phyloP scores from a whole-genome alignment of 805 yeast genomes.

The Yarrowia osloensis region DNA sequence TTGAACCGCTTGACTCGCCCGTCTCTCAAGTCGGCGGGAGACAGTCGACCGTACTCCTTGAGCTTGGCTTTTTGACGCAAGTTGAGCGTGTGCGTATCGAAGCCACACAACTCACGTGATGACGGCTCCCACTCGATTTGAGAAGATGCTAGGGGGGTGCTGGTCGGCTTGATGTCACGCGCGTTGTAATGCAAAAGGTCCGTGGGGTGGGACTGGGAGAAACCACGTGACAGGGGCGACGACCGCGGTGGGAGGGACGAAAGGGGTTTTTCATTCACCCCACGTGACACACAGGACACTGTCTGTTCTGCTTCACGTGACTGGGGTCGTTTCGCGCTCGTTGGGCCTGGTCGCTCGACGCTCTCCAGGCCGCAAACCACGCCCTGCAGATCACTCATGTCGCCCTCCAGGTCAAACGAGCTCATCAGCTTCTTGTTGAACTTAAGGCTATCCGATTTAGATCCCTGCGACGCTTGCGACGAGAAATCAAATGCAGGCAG shows the following conservation, averaged over 20 bases:
- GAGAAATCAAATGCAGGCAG: neutral
- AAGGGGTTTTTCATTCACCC: neutral
- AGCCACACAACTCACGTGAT: constrained; percentile 6
- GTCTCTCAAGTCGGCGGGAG: neutral
- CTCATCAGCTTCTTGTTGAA: neutral
- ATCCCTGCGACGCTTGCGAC: neutral
- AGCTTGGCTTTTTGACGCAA: constrained; percentile 10
- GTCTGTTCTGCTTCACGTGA: neutral
- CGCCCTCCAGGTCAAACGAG: neutral
- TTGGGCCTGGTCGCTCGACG: neutral
- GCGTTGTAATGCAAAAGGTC: neutral
- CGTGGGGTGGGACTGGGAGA: neutral
- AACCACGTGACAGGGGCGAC: neutral
- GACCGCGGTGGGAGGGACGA: neutral
- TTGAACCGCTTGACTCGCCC: neutral
- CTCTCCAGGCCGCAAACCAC: neutral
- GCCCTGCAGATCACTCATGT: neutral
- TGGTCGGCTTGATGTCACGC: neutral
- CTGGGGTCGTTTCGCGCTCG: neutral
- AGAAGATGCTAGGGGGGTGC: neutral
- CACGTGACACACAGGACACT: neutral
- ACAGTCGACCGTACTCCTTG: neutral
- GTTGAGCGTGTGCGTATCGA: constrained; percentile 3
- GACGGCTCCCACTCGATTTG: constrained; percentile 14
- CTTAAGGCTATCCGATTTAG: neutral